Conservation (phyloP, 1,284 basidiomycete genomes). For the Phlebopus sp. region DNA sequence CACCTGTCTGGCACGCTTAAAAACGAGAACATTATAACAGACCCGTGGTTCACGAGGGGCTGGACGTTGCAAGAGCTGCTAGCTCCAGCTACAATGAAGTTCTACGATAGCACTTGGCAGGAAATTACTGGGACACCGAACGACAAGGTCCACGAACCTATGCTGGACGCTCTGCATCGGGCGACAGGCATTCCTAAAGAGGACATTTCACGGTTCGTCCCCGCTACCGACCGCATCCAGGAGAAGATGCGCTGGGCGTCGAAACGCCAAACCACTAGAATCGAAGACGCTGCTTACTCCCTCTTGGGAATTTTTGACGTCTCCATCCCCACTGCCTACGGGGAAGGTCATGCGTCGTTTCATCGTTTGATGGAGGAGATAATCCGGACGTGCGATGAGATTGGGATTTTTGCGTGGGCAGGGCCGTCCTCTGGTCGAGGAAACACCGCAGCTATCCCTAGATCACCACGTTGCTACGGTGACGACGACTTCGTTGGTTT, state of each 20-base stretch:
- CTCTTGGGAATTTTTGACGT: slow-evolving; percentile 4
- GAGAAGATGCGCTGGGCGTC: neutral
- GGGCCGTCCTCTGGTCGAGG: slow-evolving; percentile 13
- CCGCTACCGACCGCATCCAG: slow-evolving; percentile 1
- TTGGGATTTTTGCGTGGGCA: slow-evolving; percentile 1
- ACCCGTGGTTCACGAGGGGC: slow-evolving; percentile 1
- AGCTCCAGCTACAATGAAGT: slow-evolving; percentile 1
- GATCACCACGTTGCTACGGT: slow-evolving; percentile 1
- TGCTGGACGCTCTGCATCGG: too few species aligned
- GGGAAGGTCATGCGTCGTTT: slow-evolving; percentile 1
- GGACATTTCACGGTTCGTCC: neutral
- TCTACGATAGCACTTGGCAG: slow-evolving; percentile 1
- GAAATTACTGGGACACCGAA: too few species aligned
- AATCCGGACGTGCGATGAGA: neutral
- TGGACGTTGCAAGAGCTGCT: slow-evolving; percentile 5
- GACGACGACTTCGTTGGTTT: neutral
- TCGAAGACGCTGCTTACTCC: slow-evolving; percentile 2
- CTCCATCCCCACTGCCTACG: neutral
- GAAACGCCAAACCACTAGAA: neutral
- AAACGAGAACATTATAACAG: neutral
- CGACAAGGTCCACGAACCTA: too few species aligned
- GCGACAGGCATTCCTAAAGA: neutral
- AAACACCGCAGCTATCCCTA: neutral
- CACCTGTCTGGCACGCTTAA: neutral
- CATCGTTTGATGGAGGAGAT: slow-evolving; percentile 1